A percentile compares a stretch with the other conserved stretches of the same genome.
Conservation (phyloP, 2,329 filamentous ascomycete genomes). For the Graphilbum sp. region DNA sequence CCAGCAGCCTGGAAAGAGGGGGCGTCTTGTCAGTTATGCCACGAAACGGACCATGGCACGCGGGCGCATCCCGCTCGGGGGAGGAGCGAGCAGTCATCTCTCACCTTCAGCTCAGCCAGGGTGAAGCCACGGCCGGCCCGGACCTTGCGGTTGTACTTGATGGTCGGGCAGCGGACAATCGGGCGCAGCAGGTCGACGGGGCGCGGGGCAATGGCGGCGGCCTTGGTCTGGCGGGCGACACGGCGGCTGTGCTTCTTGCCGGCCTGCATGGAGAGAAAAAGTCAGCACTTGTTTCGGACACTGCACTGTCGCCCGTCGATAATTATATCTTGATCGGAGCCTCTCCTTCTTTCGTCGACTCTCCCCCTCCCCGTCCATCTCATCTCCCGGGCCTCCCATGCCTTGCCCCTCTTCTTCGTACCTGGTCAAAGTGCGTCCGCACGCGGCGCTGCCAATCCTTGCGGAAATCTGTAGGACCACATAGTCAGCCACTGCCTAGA, state of each 20-base stretch:
- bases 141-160: slow-evolving; percentile 99
- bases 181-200: slow-evolving; percentile 95
- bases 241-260: slow-evolving; percentile 91
- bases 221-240: slow-evolving; percentile 84
- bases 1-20: slow-evolving; percentile 93
- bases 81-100: too few species aligned
- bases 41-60: too few species aligned
- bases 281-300: too few species aligned
- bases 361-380: not conserved
- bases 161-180: slow-evolving; percentile 88
- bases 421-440: slow-evolving; percentile 99
- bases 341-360: not conserved
- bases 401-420: slow-evolving; percentile 28
- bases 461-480: slow-evolving; percentile 62
- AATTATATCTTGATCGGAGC: not conserved
- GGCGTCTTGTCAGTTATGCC: not conserved
- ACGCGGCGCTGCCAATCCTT: slow-evolving; percentile 99
- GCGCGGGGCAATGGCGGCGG: slow-evolving; percentile 84
- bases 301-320: too few species aligned
- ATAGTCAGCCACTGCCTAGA: too few species aligned
- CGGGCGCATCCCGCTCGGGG: too few species aligned
- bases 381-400: not conserved
- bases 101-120: slow-evolving; percentile 93
- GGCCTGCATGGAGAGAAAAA: too few species aligned
- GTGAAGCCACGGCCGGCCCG: slow-evolving; percentile 96